A percentile compares a stretch with the other conserved stretches of the same genome.
These are phyloP conservation scores for Aspergillus sp. DNA, from an alignment of 2,329 filamentous ascomycete species.

Conservation along the genomic window DNA sequence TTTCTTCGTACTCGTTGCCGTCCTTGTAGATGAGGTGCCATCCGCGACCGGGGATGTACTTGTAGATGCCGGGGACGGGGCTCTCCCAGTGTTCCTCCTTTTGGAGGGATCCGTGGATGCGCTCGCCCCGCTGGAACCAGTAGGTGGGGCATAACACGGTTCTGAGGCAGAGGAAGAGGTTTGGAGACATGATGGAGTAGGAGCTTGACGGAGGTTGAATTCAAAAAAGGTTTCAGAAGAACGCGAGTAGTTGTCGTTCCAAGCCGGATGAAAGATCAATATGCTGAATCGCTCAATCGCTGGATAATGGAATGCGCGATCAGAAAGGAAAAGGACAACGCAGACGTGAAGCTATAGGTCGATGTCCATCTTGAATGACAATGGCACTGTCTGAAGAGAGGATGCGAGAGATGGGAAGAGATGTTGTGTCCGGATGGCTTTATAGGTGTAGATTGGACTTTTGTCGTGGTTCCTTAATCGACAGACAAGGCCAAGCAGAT, in stretches of 20 bases:
- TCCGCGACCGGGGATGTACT: slow-evolving; percentile 49
- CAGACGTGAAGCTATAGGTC: slow-evolving; percentile 25
- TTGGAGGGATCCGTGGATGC: slow-evolving; percentile 37
- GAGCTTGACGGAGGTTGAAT: neutral
- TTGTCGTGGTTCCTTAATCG: no score
- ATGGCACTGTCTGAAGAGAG: slow-evolving; percentile 18
- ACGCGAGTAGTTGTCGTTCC: neutral
- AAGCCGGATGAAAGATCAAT: slow-evolving; percentile 7
- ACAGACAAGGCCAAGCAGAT: no score
- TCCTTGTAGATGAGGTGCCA: slow-evolving; percentile 49
- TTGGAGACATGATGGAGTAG: slow-evolving; percentile 45
- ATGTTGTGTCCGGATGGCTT: slow-evolving; percentile 5
- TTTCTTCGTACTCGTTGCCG: slow-evolving; percentile 30
- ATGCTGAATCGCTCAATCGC: slow-evolving; percentile 26
- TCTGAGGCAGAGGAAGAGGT: slow-evolving; percentile 50
- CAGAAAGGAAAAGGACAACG: slow-evolving; percentile 12
- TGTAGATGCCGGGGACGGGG: slow-evolving; percentile 50
- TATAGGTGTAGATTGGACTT: no score
- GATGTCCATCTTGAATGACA: slow-evolving; percentile 29
- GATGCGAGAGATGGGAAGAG: slow-evolving; percentile 1
- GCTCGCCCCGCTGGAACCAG: slow-evolving; percentile 46
- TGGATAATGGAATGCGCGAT: slow-evolving; percentile 4
- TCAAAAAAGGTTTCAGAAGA: neutral
- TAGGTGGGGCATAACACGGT: slow-evolving; percentile 48
- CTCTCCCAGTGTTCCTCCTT: slow-evolving; percentile 48